These are phyloP conservation scores for Astrothelium subdiscretum DNA, from an alignment of 495 filamentous ascomycete species.

Conservation along the genomic window DNA sequence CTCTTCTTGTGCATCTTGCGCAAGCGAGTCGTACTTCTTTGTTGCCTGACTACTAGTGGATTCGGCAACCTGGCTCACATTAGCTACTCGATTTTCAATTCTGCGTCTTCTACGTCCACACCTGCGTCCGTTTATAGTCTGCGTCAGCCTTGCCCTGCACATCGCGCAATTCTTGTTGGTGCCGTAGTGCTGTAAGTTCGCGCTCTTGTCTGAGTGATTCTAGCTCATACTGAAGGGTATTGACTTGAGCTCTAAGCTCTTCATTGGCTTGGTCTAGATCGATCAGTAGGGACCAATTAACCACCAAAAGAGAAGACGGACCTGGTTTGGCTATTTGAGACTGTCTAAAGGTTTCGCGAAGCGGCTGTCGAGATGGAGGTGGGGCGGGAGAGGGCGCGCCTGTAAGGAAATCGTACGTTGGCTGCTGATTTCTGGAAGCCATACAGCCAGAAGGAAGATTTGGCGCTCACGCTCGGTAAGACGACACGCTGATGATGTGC, in stretches of 20 bases:
- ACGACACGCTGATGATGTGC: background rate
- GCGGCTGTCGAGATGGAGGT: slow-evolving; percentile 20
- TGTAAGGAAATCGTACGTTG: slow-evolving; percentile 50
- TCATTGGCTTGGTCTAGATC: slow-evolving; percentile 41
- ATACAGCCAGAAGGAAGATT: background rate
- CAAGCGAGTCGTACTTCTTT: slow-evolving; percentile 59
- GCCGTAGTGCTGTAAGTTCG: slow-evolving; percentile 59
- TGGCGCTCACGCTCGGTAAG: background rate
- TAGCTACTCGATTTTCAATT: background rate
- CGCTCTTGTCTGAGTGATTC: slow-evolving; percentile 74
- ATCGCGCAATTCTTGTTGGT: slow-evolving; percentile 74
- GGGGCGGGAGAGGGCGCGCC: slow-evolving; percentile 31
- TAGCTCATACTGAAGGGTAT: slow-evolving; percentile 57
- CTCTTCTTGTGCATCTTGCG: slow-evolving; percentile 57
- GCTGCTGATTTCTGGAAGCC: slow-evolving; percentile 35
- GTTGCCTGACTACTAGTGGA: slow-evolving; percentile 53
- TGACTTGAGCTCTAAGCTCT: slow-evolving; percentile 54
- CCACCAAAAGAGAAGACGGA: background rate
- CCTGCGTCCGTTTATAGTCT: slow-evolving; percentile 73
- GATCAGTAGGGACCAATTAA: background rate
- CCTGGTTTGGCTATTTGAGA: slow-evolving; percentile 22
- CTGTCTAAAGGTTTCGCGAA: slow-evolving; percentile 30
- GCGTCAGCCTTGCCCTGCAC: slow-evolving; percentile 63
- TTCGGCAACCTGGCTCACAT: slow-evolving; percentile 43
- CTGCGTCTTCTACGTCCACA: slow-evolving; percentile 17